Evolutionary conservation across 2,329 filamentous ascomycete species (phyloP), one percentile per base, ranked within the genome.

Genomic region (Calonectria crousiana): DNA sequence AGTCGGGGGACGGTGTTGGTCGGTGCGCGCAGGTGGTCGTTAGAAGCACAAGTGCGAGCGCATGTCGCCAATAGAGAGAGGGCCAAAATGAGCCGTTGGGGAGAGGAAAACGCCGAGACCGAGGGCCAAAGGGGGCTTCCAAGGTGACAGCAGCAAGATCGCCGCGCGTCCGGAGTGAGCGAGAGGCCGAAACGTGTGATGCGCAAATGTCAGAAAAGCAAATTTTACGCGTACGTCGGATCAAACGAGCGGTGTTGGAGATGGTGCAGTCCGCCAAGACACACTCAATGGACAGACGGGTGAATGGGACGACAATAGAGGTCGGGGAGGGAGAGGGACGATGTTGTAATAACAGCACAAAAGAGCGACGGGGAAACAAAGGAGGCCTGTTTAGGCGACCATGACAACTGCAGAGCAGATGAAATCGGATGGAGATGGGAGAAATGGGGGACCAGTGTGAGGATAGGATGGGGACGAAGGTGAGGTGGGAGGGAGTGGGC

Each of bases 291-390:
- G 26, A 62, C 18, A 18, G 34, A 36, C 56, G 36, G 56, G 49
- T 20, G 20, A 56, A 26, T 47, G 44, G 20, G 52, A 6, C 23
- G 41, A 65, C 52, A 66, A 71, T 47, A 49, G 41, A 62, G 71
- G 34, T 4, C 16, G 23, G 14, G 38, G 30, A 56, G 49, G 66
- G 62, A n/a, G 67, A 66, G 52, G 26, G 51, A 36, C 51, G 69
- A 49, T 65, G 78, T 75, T 71, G 70, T 75, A 78, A 81, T 75
- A 74, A 41, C 53, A 26, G 20, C 20, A 60, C 58, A 78, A 79
- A 65, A 72, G 77, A 80, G 32, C 44, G 73, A 79, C 68, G 72
- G 44, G 41, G 73, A 75, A 79, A 62, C 71, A 68, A 67, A 56
- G 38, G 49, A 60, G 60, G 47, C 58, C 69, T 73, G 62, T 71